Base-by-base conservation (phyloP, 73 alveolate genomes). In the Breviolum minutum region DNA sequence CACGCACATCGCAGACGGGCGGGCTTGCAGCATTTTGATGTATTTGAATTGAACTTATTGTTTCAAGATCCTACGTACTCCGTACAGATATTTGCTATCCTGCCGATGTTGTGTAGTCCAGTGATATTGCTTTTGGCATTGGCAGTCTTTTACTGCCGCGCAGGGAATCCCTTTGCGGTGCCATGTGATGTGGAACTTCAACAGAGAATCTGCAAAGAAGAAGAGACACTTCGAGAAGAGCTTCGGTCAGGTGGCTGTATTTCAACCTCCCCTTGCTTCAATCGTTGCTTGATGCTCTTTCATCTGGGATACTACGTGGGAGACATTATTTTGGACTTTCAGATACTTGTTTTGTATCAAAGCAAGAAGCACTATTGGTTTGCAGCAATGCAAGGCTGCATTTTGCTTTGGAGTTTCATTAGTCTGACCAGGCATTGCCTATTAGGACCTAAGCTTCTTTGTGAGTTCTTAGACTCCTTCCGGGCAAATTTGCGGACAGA, bases 141-240 rank as follows among this genome's bases (percentile, higher is more conserved):
- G 48, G 48, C 83, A 27, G 30, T 68, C 6, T 87, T 68, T 68
- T 76, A 48, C 69, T 30, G 69, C 61, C 66, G 95, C 83, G 5
- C 22, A 2, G 95, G 95, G 26, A 87, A 87, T 40, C 84, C 95
- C 8, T 87, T 70, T 54, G 83, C 85, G 0, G 95, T 87, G 60
- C 85, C 95, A 7, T 14, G n/a, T 9, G 74, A 68, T 66, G 95
- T 68, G 95, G 95, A 87, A 24, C 80, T 87, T 20, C 83, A 68
- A 69, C 27, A 68, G 60, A 17, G 69, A 20, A 68, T 87, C 11
- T 7, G 19, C 27, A 27, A n/a, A 29, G 95, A 87, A 32, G 84
- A 87, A 48, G 24, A 68, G 26, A 84, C 54, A 17, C 63, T 87
- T 16, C 95, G 54, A 22, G 95, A 64, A 17, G 95, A 87, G 54